Conservation (phyloP, 495 filamentous ascomycete species). For the Penicillium goetzii region DNA sequence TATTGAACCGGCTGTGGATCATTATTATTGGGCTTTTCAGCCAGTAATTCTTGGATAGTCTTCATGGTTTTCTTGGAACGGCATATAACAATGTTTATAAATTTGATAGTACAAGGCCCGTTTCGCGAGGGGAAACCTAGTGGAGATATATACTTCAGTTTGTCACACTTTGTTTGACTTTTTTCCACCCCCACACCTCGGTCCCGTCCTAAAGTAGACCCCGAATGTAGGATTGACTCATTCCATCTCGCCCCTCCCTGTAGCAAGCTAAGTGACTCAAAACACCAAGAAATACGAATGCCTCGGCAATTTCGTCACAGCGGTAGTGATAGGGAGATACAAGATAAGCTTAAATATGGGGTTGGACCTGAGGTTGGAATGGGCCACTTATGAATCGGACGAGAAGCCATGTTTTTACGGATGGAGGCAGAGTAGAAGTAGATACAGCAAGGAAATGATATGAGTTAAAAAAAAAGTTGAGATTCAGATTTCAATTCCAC, state of each 20-base stretch:
- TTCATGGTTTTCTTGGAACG: conserved; percentile 12
- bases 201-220: neutral
- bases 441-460: too few relatives aligned
- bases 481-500: conserved; percentile 16
- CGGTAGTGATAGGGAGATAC: neutral
- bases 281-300: neutral
- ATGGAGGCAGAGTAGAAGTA: neutral
- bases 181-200: conserved; percentile 5
- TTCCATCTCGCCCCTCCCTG: neutral
- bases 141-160: conserved; percentile 5
- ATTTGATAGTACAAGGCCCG: neutral
- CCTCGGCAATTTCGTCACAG: neutral
- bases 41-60: conserved; percentile 38
- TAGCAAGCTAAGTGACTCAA: neutral
- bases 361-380: conserved; percentile 6
- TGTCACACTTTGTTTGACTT: neutral
- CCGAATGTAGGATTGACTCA: conserved; percentile 5
- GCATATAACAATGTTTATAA: neutral
- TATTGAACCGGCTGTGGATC: conserved; percentile 30
- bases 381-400: conserved; percentile 2
- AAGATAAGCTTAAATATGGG: neutral
- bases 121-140: neutral
- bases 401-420: neutral
- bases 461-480: neutral
- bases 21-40: conserved; percentile 1